phyloP scores from a whole-genome alignment of 257 asterid genomes.

The Solanum rostratum region DNA sequence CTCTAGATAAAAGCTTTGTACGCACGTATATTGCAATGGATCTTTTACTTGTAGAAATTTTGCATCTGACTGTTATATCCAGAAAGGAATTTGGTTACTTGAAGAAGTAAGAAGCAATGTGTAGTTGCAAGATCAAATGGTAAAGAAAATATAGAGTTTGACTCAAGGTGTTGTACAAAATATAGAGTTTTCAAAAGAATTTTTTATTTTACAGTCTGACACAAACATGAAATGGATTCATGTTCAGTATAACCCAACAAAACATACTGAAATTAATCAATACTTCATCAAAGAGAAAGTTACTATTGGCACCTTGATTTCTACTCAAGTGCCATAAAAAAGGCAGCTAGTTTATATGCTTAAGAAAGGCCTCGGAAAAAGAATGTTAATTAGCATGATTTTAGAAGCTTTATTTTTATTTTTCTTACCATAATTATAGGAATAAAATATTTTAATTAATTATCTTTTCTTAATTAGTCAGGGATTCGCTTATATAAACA shows the following conservation, averaged over 20 bases:
- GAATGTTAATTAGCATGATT: neutral
- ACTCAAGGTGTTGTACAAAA: too few relatives aligned
- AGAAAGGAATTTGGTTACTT: neutral
- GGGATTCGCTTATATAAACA: neutral
- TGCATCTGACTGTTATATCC: neutral
- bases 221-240: too few relatives aligned
- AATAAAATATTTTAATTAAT: neutral
- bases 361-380: neutral
- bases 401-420: neutral
- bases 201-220: too few relatives aligned
- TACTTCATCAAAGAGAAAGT: neutral
- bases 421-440: neutral
- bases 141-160: neutral
- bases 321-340: neutral
- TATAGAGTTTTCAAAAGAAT: too few relatives aligned
- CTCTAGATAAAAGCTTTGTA: neutral
- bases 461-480: neutral
- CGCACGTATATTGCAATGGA: neutral
- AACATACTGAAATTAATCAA: neutral
- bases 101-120: neutral
- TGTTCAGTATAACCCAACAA: neutral
- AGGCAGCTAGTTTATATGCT: neutral
- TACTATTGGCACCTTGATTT: neutral
- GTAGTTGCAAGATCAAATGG: neutral
- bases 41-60: neutral